phyloP scores from a whole-genome alignment of 2,329 filamentous ascomycete species.

The Herpotrichia juniperi region DNA sequence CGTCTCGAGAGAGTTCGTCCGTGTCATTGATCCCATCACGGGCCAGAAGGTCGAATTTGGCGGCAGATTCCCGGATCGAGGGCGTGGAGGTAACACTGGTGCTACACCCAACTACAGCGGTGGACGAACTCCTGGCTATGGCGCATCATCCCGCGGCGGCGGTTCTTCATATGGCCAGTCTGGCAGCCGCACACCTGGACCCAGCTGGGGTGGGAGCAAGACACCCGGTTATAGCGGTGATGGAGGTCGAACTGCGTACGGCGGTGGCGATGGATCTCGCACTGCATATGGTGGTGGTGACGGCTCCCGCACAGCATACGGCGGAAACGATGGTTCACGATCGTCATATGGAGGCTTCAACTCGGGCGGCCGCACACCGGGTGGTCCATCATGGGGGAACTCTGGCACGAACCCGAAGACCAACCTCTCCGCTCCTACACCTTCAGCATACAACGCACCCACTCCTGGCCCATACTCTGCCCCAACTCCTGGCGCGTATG shows the following conservation, averaged over 20 bases:
- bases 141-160: conserved; percentile 43
- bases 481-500: conserved; percentile 41
- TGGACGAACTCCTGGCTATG: conserved; percentile 43
- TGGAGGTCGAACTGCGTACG: conserved; percentile 78
- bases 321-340: conserved; percentile 43
- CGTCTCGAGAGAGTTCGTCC: conserved; percentile 79
- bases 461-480: conserved; percentile 45
- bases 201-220: conserved; percentile 44
- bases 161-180: conserved; percentile 57
- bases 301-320: conserved; percentile 74
- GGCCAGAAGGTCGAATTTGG: conserved; percentile 78
- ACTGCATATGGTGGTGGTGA: conserved; percentile 56
- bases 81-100: conserved; percentile 49
- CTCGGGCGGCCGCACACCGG: conserved; percentile 56
- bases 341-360: conserved; percentile 58
- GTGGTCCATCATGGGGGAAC: conserved; percentile 61
- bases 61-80: conserved; percentile 42
- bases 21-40: conserved; percentile 80
- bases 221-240: conserved; percentile 58
- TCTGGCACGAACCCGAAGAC: conserved; percentile 50
- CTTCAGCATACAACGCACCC: conserved; percentile 41
- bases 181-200: conserved; percentile 51
- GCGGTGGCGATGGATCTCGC: conserved; percentile 53
- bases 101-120: conserved; percentile 43
- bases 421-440: conserved; percentile 38